These are phyloP conservation scores for Saturnispora dispora DNA, from an alignment of 805 yeast species.

Conservation along the genomic window DNA sequence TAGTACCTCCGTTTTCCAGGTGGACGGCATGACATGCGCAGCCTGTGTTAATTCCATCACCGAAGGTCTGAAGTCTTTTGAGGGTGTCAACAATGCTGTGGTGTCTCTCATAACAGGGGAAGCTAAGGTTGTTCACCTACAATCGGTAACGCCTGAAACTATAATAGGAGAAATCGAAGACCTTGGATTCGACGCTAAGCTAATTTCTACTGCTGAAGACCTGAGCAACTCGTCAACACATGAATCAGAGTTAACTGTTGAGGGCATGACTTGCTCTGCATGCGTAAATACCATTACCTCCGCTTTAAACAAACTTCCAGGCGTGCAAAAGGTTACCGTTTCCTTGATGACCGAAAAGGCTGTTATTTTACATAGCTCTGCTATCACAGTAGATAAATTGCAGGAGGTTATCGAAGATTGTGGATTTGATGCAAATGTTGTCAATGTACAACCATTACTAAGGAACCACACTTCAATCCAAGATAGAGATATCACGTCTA, in stretches of 20 bases:
- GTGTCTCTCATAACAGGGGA: conserved; percentile 74
- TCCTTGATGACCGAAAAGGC: conserved; percentile 71
- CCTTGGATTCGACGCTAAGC: conserved; percentile 50
- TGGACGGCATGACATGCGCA: conserved; percentile 88
- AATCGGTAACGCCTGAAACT: conserved; percentile 21
- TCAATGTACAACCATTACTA: conserved; percentile 26
- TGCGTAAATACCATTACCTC: conserved; percentile 48
- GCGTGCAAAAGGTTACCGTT: conserved; percentile 36
- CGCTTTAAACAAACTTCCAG: conserved; percentile 33
- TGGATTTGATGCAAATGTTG: conserved; percentile 40
- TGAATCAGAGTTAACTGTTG: conserved; percentile 32
- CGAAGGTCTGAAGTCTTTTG: conserved; percentile 13
- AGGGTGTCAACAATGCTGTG: conserved; percentile 31
- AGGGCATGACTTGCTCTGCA: conserved; percentile 71
- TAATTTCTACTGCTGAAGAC: conserved; percentile 7
- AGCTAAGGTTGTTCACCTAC: conserved; percentile 48
- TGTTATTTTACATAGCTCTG: conserved; percentile 37
- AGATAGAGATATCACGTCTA: conserved; percentile 9
- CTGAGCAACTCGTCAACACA: conserved; percentile 13
- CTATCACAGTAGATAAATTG: conserved; percentile 20
- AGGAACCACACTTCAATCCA: neutral
- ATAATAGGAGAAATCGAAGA: conserved; percentile 57
- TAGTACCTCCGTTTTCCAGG: conserved; percentile 14
- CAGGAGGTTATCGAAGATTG: conserved; percentile 40
- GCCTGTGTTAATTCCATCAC: conserved; percentile 69